A percentile compares a stretch with the other conserved stretches of the same genome.
These are phyloP conservation scores for Wickerhamomyces sydowiorum DNA, from an alignment of 805 yeast species.

Conservation along the genomic window DNA sequence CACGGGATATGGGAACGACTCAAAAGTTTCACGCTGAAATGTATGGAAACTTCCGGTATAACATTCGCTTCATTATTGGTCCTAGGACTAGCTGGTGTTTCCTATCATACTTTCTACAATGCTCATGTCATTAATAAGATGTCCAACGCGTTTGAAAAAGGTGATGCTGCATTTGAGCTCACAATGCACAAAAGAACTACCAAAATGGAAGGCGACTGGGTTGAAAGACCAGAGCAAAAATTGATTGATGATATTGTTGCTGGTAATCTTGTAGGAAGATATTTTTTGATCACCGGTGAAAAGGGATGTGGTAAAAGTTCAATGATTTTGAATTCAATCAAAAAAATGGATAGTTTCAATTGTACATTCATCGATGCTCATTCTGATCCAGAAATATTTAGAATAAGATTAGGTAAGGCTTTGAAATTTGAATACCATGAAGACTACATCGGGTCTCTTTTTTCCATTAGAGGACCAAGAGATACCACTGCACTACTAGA, in stretches of 20 bases:
- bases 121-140: conserved; percentile 58
- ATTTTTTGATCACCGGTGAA: conserved; percentile 71
- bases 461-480: conserved; percentile 77
- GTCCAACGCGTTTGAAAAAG: conserved; percentile 58
- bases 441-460: conserved; percentile 77
- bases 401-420: conserved; percentile 72
- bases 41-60: conserved; percentile 64
- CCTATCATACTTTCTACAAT: conserved; percentile 60
- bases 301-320: conserved; percentile 86
- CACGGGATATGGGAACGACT: conserved; percentile 13
- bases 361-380: conserved; percentile 77
- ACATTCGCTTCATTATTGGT: conserved; percentile 65
- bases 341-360: conserved; percentile 53
- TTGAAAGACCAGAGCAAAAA: conserved; percentile 62
- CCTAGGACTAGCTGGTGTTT: conserved; percentile 65
- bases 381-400: conserved; percentile 77
- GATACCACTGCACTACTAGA: conserved; percentile 79
- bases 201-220: conserved; percentile 48
- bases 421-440: conserved; percentile 68
- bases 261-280: conserved; percentile 63
- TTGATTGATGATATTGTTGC: conserved; percentile 57
- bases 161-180: conserved; percentile 58
- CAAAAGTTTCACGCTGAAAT: conserved; percentile 27
- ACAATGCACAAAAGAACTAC: conserved; percentile 42
- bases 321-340: conserved; percentile 64